Evolutionary conservation across 2,329 filamentous ascomycete species (phyloP), one percentile per base, ranked within the genome.

Genomic region (Saccharata proteae): DNA sequence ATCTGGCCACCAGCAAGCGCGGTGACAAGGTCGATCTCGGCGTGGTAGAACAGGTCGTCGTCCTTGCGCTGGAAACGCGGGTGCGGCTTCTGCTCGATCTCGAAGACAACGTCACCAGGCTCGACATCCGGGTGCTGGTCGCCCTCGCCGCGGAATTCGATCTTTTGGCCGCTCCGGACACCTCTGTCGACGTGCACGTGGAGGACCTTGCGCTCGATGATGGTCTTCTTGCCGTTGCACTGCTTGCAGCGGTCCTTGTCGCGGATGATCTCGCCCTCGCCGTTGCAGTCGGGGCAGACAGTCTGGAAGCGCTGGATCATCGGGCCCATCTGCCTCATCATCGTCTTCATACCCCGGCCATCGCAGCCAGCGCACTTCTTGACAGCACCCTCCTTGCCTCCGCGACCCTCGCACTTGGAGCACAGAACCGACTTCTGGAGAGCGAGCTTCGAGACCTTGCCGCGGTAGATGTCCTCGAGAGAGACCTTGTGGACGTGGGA

Each of bases 251-350:
- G 80, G 58, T 98, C 90, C 69, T 92, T 92, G 45, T 96, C 88
- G 54, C 83, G 84, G 58, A 98, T 88, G 43, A 80, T 85, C 67
- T 98, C 90, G 38, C 90, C 88, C 61, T 98, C 90, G 41, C 92
- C 92, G 47, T 90, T 88, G 58, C 90, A 98, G 64, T 98, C 92
- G 16, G 86, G 82, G 72, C 90, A 98, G 48, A 94, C 86, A 17
- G 88, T 96, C 70, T 98, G 90, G 76, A 98, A 98, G 36, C 90
- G 83, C 66, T 98, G 92, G 47, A 98, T 96, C 90, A 98, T 98
- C 38, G 90, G 90, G 30, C 90, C 90, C 86, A 98, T 96, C 64
- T 98, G 90, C 55, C 92, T 81, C 90, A 98, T 94, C 88, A 98
- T 96, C 23, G 83, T 94, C 80, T 96, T 96, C 82, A 94, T 93